Conservation (phyloP, 1,284 basidiomycete species). For the Volvariella surrecta region DNA sequence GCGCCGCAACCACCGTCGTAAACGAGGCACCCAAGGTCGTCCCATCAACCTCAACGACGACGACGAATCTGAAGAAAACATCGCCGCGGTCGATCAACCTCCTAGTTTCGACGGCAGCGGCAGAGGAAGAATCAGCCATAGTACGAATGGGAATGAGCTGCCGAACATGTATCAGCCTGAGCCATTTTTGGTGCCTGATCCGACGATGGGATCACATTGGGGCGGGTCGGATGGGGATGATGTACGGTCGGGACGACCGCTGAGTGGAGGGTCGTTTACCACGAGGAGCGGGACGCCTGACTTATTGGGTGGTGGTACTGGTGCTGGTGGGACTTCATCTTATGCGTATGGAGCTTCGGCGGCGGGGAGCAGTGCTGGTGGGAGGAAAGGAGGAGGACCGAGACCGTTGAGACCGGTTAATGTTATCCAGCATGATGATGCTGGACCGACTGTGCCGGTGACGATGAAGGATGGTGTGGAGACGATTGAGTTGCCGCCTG, state of each 20-base stretch:
- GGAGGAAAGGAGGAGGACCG: constrained; percentile 36
- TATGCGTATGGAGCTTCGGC: constrained; percentile 7
- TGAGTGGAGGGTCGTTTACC: constrained; percentile 19
- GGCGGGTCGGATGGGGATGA: constrained; percentile 8
- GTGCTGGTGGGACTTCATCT: constrained; percentile 10
- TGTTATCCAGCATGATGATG: constrained; percentile 77
- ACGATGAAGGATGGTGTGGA: constrained; percentile 37
- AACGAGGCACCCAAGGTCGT: background rate
- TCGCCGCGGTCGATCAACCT: too few species aligned
- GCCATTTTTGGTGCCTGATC: constrained; percentile 61
- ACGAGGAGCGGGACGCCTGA: constrained; percentile 32
- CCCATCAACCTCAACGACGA: constrained; percentile 1
- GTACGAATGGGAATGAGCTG: constrained; percentile 29
- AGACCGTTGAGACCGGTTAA: constrained; percentile 59
- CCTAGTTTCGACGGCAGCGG: constrained; percentile 6
- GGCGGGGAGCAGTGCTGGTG: constrained; percentile 16
- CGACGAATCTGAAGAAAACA: background rate
- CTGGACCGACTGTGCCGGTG: constrained; percentile 39
- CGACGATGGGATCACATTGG: constrained; percentile 27
- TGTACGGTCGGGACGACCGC: constrained; percentile 18
- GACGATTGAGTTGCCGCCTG: constrained; percentile 73
- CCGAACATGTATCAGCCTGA: constrained; percentile 66
- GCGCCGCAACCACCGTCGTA: background rate
- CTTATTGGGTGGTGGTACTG: constrained; percentile 13
- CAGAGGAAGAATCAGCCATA: background rate